phyloP scores from a whole-genome alignment of 2,329 filamentous ascomycete genomes.

The Cladophialophora carrionii region DNA sequence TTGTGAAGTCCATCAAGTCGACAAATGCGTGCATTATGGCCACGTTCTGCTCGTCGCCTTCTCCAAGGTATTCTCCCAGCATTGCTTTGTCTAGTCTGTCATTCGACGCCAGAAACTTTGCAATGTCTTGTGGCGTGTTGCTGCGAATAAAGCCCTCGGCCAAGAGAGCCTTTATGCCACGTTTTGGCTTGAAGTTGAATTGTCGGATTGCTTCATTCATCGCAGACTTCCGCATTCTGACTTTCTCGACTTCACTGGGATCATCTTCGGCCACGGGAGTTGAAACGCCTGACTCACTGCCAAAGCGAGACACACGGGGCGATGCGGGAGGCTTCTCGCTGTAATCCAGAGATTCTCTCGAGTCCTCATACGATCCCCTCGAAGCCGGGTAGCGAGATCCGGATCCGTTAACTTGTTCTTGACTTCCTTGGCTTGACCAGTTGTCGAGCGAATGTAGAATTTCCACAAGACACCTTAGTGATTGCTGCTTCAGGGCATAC shows the following conservation, averaged over 20 bases:
- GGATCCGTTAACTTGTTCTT: conserved; percentile 48
- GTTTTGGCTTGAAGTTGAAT: conserved; percentile 98
- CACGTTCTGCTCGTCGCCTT: conserved; percentile 90
- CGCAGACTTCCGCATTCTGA: conserved; percentile 91
- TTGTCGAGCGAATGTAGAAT: conserved; percentile 86
- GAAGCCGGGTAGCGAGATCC: conserved; percentile 47
- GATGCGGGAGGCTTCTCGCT: conserved; percentile 57
- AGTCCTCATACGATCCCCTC: conserved; percentile 60
- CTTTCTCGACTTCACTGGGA: conserved; percentile 88
- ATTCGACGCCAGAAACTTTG: conserved; percentile 76
- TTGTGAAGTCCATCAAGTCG: conserved; percentile 89
- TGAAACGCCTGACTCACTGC: conserved; percentile 62
- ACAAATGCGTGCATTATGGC: conserved; percentile 99
- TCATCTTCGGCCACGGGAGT: conserved; percentile 82
- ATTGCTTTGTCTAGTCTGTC: conserved; percentile 87
- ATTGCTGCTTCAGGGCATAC: conserved; percentile 86
- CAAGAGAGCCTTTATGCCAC: conserved; percentile 81
- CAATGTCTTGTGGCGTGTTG: conserved; percentile 78
- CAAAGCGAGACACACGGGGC: conserved; percentile 62
- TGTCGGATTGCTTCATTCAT: conserved; percentile 83
- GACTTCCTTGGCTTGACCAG: conserved; percentile 77
- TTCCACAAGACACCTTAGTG: conserved; percentile 85
- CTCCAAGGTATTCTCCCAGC: conserved; percentile 91
- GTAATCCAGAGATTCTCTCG: conserved; percentile 74
- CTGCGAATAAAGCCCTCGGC: conserved; percentile 85